Evolutionary conservation across 140 eudicot species (phyloP), one percentile per base, ranked within the genome.

Genomic region (Anethum foeniculum): DNA sequence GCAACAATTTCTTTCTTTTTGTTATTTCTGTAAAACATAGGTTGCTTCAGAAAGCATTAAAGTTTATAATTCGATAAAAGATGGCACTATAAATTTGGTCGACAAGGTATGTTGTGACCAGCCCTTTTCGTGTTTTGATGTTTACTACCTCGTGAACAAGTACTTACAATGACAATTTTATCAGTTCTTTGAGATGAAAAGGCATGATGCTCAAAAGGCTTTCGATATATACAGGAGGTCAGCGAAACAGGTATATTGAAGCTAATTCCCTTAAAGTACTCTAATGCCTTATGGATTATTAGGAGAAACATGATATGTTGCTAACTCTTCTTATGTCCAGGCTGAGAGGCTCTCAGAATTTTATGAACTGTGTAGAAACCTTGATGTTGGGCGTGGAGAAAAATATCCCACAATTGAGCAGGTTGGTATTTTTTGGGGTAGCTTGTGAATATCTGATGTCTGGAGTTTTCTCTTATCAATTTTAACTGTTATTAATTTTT

Each of bases 151-250:
- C 27, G 16, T 41, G 5, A 39, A 46, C 27, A n/a, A 23, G 10
- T 76, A 27, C 2, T 36, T 74, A 38, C 58, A 23, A 80, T 41
- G 76, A 68, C 30, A 39, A 25, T 46, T 47, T 41, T 60, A 27
- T 82, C 89, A 93, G 98, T 93, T 93, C 80, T 91, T 93, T 84
- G 98, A 93, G 91, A 93, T 93, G 98, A 91, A 88, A 84, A 88
- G 87, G 77, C 77, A 81, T 78, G 96, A 93, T 88, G 96, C 94
- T 48, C 85, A 83, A 32, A 87, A 76, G 85, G 90, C 98, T 79
- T 68, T 93, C 78, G 98, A 91, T 87, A 88, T 93, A 84, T 93
- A 89, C 75, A 85, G 87, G 80, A 93, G 94, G 85, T 89, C 94
- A 52, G 98, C 89, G 43, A 84, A 81, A 83, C 96, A 93, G 98